Conservation (phyloP, 1,139 yeast genomes). For the Yamadazyma triangularis region DNA sequence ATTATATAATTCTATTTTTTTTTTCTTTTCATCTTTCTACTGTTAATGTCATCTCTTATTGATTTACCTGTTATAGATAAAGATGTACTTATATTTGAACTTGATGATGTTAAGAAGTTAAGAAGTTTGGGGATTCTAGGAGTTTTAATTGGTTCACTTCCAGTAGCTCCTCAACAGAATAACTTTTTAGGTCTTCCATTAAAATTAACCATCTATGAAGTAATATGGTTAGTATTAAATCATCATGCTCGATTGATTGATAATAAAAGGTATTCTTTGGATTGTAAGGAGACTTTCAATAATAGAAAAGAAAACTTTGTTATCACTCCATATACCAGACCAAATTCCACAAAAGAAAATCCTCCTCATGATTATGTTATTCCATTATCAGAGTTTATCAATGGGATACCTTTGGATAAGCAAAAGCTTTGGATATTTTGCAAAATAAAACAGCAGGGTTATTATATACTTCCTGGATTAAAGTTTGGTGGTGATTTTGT, state of each 20-base stretch:
- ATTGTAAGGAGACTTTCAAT: neutral
- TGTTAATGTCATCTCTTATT: conserved; percentile 3
- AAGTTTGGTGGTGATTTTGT: conserved; percentile 87
- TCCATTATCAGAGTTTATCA: conserved; percentile 2
- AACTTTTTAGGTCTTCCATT: conserved; percentile 80
- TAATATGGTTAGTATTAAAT: conserved; percentile 54
- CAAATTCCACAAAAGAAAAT: neutral
- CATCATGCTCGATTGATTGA: conserved; percentile 25
- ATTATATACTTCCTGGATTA: conserved; percentile 74
- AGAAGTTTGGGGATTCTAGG: conserved; percentile 65
- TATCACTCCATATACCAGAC: conserved; percentile 3
- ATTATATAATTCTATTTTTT: too few relatives aligned
- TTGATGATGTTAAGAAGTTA: conserved; percentile 48
- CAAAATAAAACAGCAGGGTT: conserved; percentile 43
- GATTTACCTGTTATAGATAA: conserved; percentile 33
- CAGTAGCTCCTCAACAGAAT: conserved; percentile 89
- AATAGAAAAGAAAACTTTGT: conserved; percentile 5
- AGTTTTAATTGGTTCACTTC: conserved; percentile 73
- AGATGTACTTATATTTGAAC: conserved; percentile 45
- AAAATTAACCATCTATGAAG: conserved; percentile 69
- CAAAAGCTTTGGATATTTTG: conserved; percentile 13
- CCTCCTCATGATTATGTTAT: neutral
- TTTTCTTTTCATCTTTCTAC: neutral
- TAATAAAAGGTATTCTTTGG: conserved; percentile 2
- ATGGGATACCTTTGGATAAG: neutral